phyloP scores from a whole-genome alignment of 2,329 filamentous ascomycete species.

The Epichloe brachyelytri region DNA sequence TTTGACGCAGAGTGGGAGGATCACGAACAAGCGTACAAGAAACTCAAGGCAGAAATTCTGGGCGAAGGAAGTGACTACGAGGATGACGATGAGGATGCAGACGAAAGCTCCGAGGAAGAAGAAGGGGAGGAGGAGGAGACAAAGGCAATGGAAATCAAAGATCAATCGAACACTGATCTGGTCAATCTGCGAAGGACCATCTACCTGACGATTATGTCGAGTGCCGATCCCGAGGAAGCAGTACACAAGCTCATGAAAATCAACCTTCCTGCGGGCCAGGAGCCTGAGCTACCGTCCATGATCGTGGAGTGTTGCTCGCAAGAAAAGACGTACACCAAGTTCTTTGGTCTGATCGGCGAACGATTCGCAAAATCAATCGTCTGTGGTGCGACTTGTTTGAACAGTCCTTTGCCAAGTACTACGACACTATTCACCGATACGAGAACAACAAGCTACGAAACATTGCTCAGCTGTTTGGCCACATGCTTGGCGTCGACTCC shows the following conservation, averaged over 20 bases:
- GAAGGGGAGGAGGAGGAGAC: slow-evolving; percentile 71
- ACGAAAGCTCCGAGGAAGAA: slow-evolving; percentile 58
- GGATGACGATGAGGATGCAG: slow-evolving; percentile 45
- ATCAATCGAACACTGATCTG: slow-evolving; percentile 90
- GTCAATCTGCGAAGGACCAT: slow-evolving; percentile 89
- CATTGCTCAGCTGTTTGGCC: slow-evolving; percentile 88
- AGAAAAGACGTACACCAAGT: slow-evolving; percentile 94
- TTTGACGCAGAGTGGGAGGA: slow-evolving; percentile 81
- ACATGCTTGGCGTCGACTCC: slow-evolving; percentile 76
- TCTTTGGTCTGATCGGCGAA: slow-evolving; percentile 89
- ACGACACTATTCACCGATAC: slow-evolving; percentile 93
- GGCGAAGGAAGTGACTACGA: slow-evolving; percentile 85
- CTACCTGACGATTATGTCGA: slow-evolving; percentile 95
- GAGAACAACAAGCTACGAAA: slow-evolving; percentile 93
- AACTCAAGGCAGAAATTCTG: slow-evolving; percentile 82
- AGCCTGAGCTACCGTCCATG: slow-evolving; percentile 89
- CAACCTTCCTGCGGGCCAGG: slow-evolving; percentile 72
- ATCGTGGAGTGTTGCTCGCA: slow-evolving; percentile 94
- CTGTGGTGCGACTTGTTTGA: slow-evolving; percentile 92
- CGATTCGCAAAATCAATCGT: slow-evolving; percentile 87
- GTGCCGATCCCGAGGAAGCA: slow-evolving; percentile 89
- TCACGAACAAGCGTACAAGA: slow-evolving; percentile 81
- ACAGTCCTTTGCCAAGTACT: slow-evolving; percentile 80
- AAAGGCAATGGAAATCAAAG: slow-evolving; percentile 87
- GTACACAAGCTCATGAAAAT: slow-evolving; percentile 96